Conservation (phyloP, 352 stramenopile genomes). For the Phytophthora meadii region DNA sequence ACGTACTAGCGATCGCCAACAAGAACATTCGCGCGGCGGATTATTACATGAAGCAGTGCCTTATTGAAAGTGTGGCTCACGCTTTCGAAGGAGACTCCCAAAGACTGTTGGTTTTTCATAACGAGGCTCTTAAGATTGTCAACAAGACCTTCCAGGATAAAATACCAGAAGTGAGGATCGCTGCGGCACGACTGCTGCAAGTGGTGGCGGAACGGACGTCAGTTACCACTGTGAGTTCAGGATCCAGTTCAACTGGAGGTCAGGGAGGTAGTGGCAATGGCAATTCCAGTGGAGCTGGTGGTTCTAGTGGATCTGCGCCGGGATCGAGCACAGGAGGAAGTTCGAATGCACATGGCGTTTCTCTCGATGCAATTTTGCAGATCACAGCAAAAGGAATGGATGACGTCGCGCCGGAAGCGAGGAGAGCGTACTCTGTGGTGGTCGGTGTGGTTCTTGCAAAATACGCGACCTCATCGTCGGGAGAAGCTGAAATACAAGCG, state of each 20-base stretch:
- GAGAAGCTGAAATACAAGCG: conserved; percentile 53
- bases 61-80: conserved; percentile 73
- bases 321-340: conserved; percentile 26
- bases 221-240: conserved; percentile 18
- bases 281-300: conserved; percentile 24
- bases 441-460: conserved; percentile 84
- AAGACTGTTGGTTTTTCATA: conserved; percentile 53
- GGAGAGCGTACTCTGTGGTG: conserved; percentile 67
- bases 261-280: conserved; percentile 30
- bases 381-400: conserved; percentile 83
- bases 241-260: conserved; percentile 14
- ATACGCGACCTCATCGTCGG: conserved; percentile 57
- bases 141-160: conserved; percentile 81
- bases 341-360: conserved; percentile 39
- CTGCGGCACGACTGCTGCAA: conserved; percentile 64
- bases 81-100: conserved; percentile 54
- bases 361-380: conserved; percentile 75
- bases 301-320: conserved; percentile 17
- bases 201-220: conserved; percentile 68
- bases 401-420: conserved; percentile 65
- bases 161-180: conserved; percentile 70
- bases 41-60: conserved; percentile 82
- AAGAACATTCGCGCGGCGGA: conserved; percentile 68
- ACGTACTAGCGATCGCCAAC: conserved; percentile 70
- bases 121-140: conserved; percentile 79